phyloP scores from a whole-genome alignment of 306 rosid species.

The Begonia peltatifolia region DNA sequence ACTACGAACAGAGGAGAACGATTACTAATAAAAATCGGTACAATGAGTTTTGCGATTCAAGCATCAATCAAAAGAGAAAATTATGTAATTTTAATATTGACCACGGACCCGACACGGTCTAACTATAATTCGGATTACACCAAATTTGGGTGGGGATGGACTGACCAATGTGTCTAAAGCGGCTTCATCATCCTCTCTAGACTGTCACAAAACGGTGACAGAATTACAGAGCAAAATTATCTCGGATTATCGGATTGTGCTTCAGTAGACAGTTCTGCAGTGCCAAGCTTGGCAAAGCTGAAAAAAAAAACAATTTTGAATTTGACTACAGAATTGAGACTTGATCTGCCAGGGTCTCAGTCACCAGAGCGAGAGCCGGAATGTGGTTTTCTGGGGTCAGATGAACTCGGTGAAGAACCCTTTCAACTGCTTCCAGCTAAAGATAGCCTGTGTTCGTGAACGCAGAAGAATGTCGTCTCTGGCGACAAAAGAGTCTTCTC shows the following conservation, averaged over 20 bases:
- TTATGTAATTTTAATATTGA: no score
- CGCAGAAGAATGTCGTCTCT: slow-evolving; percentile 45
- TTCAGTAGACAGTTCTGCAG: not conserved
- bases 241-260: not conserved
- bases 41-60: no score
- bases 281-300: not conserved
- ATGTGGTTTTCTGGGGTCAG: not conserved
- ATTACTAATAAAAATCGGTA: no score
- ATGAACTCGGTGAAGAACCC: slow-evolving; percentile 57
- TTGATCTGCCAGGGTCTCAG: not conserved
- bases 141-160: not conserved
- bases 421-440: slow-evolving; percentile 76
- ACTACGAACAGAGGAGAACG: no score
- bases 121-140: no score
- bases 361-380: not conserved
- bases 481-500: slow-evolving; percentile 89
- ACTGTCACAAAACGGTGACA: not conserved
- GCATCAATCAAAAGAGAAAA: no score
- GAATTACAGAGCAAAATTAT: not conserved
- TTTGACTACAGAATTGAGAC: not conserved
- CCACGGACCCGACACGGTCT: no score
- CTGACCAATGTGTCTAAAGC: not conserved
- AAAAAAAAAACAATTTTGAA: not conserved
- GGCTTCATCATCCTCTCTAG: not conserved
- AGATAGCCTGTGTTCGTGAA: slow-evolving; percentile 40